Conservation (phyloP, 306 rosid species). For the Cucurbita pepo region DNA sequence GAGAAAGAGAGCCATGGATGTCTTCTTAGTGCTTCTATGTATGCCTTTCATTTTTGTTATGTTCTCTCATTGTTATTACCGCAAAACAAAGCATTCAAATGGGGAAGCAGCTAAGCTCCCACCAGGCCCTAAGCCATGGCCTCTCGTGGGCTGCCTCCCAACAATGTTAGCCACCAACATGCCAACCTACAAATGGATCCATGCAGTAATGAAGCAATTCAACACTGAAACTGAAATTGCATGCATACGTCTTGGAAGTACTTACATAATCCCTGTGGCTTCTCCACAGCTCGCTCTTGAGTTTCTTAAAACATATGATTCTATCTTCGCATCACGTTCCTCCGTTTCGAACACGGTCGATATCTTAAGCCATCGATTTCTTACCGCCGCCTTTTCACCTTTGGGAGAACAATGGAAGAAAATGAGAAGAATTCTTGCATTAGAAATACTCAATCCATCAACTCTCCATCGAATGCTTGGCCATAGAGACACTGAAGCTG, state of each 20-base stretch:
- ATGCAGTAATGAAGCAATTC: background rate
- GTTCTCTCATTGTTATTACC: too few species aligned
- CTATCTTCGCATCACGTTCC: conserved; percentile 25
- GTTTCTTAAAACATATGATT: conserved; percentile 1
- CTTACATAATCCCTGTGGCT: background rate
- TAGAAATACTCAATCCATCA: background rate
- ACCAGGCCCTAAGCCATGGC: background rate
- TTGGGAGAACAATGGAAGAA: conserved; percentile 10
- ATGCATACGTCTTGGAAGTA: background rate
- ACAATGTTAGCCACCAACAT: background rate
- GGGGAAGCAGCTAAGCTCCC: background rate
- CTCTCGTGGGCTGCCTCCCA: background rate
- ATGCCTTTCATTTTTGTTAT: too few species aligned
- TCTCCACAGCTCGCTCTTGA: background rate
- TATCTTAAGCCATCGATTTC: conserved; percentile 1
- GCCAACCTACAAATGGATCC: background rate
- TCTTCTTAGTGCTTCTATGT: too few species aligned
- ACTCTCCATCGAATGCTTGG: conserved; percentile 12
- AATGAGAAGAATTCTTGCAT: background rate
- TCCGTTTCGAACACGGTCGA: background rate
- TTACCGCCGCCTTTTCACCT: background rate
- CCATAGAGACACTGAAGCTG: conserved; percentile 27
- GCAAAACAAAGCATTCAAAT: too few species aligned
- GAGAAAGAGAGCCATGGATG: too few species aligned
- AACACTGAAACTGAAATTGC: background rate